phyloP scores from a whole-genome alignment of 345 rosid species.

The Lepidium sativum region DNA sequence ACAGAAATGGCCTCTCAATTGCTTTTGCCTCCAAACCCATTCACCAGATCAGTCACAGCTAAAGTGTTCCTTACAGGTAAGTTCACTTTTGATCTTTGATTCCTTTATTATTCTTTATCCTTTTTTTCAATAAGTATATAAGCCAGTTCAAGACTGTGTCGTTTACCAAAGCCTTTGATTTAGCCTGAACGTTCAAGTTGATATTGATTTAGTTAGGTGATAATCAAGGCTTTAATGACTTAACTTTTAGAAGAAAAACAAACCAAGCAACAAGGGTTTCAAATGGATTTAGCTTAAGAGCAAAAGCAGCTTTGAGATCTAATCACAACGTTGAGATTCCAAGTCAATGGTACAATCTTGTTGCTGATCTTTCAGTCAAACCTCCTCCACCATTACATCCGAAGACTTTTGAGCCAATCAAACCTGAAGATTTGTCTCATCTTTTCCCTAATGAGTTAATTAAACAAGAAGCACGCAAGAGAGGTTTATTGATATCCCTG shows the following conservation, averaged over 20 bases:
- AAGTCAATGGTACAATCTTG: slow-evolving; percentile 38
- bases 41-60: slow-evolving; percentile 8
- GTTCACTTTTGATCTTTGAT: not conserved
- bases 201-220: slow-evolving; percentile 18
- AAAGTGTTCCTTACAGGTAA: slow-evolving; percentile 13
- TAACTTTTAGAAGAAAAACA: not conserved
- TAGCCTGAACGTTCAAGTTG: too few relatives aligned
- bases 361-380: slow-evolving; percentile 70
- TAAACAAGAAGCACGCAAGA: slow-evolving; percentile 70
- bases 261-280: slow-evolving; percentile 16
- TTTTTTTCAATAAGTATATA: too few relatives aligned
- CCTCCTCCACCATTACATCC: slow-evolving; percentile 88
- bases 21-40: slow-evolving; percentile 13
- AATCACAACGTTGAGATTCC: slow-evolving; percentile 41
- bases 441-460: slow-evolving; percentile 77
- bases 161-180: too few relatives aligned
- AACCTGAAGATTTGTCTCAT: slow-evolving; percentile 70
- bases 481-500: slow-evolving; percentile 74
- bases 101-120: not conserved
- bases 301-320: slow-evolving; percentile 35
- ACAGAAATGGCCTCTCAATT: slow-evolving; percentile 23
- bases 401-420: slow-evolving; percentile 57
- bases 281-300: slow-evolving; percentile 33
- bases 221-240: not conserved
- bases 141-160: too few relatives aligned